Conservation (phyloP, 2,329 filamentous ascomycete genomes). For the Myriosclerotinia duriaeana region DNA sequence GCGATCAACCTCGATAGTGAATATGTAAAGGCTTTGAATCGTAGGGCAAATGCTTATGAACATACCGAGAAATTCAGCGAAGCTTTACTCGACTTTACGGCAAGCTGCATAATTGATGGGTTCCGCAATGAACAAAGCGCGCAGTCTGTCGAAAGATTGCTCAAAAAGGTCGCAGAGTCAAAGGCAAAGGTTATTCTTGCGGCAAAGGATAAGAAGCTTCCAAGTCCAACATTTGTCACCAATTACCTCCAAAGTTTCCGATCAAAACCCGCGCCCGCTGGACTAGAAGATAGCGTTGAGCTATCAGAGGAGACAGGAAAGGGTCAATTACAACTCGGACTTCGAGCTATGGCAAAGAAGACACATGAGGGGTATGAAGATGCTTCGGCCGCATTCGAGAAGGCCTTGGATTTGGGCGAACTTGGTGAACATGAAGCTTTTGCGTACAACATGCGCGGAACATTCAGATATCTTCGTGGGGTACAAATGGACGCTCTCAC, state of each 20-base stretch:
- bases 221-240: slow-evolving; percentile 93
- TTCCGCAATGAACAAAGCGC: slow-evolving; percentile 92
- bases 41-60: slow-evolving; percentile 94
- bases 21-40: slow-evolving; percentile 97
- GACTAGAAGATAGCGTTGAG: slow-evolving; percentile 79
- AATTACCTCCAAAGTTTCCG: slow-evolving; percentile 99
- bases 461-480: slow-evolving; percentile 88
- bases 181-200: slow-evolving; percentile 89
- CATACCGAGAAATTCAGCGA: slow-evolving; percentile 88
- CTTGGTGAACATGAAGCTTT: slow-evolving; percentile 83
- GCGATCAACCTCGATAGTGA: slow-evolving; percentile 90
- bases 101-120: slow-evolving; percentile 97
- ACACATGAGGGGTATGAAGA: slow-evolving; percentile 91
- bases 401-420: slow-evolving; percentile 77
- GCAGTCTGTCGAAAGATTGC: slow-evolving; percentile 82
- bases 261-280: slow-evolving; percentile 72
- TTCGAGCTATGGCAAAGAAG: slow-evolving; percentile 78
- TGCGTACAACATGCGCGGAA: slow-evolving; percentile 94
- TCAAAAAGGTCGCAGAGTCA: slow-evolving; percentile 95
- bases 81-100: slow-evolving; percentile 94
- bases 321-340: slow-evolving; percentile 80
- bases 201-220: slow-evolving; percentile 77
- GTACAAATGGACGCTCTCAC: slow-evolving; percentile 79
- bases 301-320: slow-evolving; percentile 75
- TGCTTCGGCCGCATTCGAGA: slow-evolving; percentile 81